Base-by-base conservation (phyloP, 495 filamentous ascomycete species). In the Podospora pseudoanserina region DNA sequence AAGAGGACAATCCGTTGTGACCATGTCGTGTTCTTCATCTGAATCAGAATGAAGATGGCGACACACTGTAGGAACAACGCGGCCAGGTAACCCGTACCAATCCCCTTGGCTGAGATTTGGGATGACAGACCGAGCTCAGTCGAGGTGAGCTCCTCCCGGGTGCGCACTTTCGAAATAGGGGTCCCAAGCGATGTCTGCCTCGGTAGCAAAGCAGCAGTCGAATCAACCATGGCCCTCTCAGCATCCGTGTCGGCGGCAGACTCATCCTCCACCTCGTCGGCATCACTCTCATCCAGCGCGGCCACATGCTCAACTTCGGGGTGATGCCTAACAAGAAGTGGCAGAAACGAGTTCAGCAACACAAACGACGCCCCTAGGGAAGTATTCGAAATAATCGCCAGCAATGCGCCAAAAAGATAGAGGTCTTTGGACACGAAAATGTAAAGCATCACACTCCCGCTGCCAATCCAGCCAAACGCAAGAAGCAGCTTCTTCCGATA, bases 401-500 rank as follows among this genome's bases (percentile, higher is more conserved):
- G 83, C 2, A 97, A 63, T 2, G 89, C 92, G 58, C 90, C 94
- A 18, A 98, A 82, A 13, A 96, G 72, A 73, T 96, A 97, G 18
- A 92, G 77, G 23, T 84, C 81, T 18, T 92, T 86, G 18, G 86
- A 83, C 49, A 97, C 86, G 49, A 88, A 86, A 60, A 99, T 86
- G 75, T 97, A 97, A 2, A 91, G 80, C 94, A 98, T 99, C 5
- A 92, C 96, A 59, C 88, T 85, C 49, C 90, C 77, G 66, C 93
- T 88, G 34, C 95, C 95, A 28, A 87, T 82, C 76, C 92, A 89
- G 39, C 91, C 95, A 76, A 97, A 98, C 2, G 79, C 79, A 23
- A 99, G 83, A 27, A 99, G 80, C 16, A 99, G 85, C 53, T 85
- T 88, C 79, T 99, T 99, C 68, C 95, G 88, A 79, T 94, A 96